Conservation (phyloP, 495 filamentous ascomycete species). For the Margaritispora aquatica region DNA sequence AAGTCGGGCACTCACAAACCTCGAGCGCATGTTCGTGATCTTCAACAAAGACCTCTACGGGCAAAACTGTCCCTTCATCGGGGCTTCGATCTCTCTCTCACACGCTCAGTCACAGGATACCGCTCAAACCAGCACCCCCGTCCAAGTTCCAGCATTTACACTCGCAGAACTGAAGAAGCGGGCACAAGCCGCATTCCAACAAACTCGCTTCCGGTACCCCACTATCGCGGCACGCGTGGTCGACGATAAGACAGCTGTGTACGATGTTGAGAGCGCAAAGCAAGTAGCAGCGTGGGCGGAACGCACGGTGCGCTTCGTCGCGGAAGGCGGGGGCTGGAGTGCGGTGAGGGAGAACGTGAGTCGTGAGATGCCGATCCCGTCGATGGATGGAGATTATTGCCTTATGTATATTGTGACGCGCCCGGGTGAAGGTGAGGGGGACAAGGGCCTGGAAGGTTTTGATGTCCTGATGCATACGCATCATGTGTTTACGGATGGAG, state of each 20-base stretch:
- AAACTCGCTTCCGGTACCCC: conserved; percentile 5
- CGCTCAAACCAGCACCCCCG: too few relatives aligned
- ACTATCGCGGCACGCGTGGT: conserved; percentile 1
- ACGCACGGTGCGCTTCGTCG: neutral
- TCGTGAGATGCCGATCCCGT: neutral
- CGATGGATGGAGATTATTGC: neutral
- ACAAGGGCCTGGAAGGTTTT: neutral
- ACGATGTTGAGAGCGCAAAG: neutral
- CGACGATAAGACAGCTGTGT: neutral
- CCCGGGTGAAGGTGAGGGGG: neutral
- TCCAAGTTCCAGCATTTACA: neutral
- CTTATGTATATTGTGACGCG: neutral
- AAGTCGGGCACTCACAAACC: neutral
- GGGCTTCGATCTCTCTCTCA: neutral
- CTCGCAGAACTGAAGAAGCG: neutral
- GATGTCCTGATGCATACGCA: conserved; percentile 6
- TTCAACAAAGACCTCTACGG: conserved; percentile 7
- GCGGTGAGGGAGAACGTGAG: neutral
- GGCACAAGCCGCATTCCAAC: neutral
- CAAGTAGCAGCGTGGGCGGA: neutral
- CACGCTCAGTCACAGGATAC: neutral
- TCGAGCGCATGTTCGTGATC: conserved; percentile 9
- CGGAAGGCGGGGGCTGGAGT: neutral
- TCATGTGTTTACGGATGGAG: conserved; percentile 2
- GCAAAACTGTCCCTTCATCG: conserved; percentile 7